phyloP scores from a whole-genome alignment of 1,139 yeast genomes.

The Dujonia santamariae region DNA sequence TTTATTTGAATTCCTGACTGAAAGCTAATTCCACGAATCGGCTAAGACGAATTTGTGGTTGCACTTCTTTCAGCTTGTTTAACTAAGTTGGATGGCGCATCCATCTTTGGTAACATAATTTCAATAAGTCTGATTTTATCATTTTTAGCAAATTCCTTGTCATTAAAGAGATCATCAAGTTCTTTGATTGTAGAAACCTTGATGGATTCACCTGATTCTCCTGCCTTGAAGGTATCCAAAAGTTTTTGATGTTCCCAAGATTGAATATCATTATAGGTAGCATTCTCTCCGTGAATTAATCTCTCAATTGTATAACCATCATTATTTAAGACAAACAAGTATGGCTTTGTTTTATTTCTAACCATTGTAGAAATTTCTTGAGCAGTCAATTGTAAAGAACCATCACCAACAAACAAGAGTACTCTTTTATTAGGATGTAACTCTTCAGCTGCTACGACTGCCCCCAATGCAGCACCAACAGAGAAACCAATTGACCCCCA shows the following conservation, averaged over 20 bases:
- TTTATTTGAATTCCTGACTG: too few relatives aligned
- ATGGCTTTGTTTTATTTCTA: conserved; percentile 77
- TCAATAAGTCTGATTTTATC: conserved; percentile 74
- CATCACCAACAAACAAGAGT: conserved; percentile 83
- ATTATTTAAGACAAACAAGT: conserved; percentile 78
- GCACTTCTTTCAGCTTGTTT: conserved; percentile 11
- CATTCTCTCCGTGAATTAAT: conserved; percentile 77
- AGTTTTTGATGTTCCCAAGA: conserved; percentile 74
- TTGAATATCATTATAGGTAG: conserved; percentile 77
- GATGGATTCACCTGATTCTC: conserved; percentile 46
- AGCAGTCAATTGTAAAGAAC: conserved; percentile 83
- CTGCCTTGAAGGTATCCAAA: conserved; percentile 71
- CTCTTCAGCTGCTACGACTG: conserved; percentile 81
- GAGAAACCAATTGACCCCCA: conserved; percentile 93
- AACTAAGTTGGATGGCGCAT: conserved; percentile 71
- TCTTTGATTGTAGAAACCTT: conserved; percentile 66
- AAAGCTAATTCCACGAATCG: too few relatives aligned
- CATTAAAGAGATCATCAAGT: conserved; percentile 54
- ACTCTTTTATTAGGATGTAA: conserved; percentile 68
- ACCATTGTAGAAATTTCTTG: conserved; percentile 85
- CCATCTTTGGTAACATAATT: conserved; percentile 75
- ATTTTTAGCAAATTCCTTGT: conserved; percentile 53
- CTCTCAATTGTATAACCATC: conserved; percentile 89
- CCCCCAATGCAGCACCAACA: conserved; percentile 83
- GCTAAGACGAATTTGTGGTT: conserved; percentile 13